These are phyloP conservation scores for Penicillium antarcticum DNA, from an alignment of 495 filamentous ascomycete genomes.

Conservation along the genomic window DNA sequence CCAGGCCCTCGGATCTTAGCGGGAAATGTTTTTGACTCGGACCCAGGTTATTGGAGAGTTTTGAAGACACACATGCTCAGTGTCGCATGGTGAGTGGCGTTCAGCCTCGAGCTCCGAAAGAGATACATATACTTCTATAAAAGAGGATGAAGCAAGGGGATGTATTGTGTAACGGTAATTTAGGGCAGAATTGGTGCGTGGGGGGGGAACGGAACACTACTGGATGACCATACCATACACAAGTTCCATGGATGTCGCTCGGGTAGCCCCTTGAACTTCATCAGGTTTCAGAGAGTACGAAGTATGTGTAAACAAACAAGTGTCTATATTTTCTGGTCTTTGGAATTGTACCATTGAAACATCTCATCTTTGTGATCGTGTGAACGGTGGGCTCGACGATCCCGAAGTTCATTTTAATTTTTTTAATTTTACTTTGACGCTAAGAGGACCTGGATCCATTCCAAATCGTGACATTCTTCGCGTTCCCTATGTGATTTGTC, in stretches of 20 bases:
- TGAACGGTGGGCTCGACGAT: conserved; percentile 24
- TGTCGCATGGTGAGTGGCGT: conserved; percentile 12
- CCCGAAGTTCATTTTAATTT: conserved; percentile 26
- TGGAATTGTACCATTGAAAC: neutral
- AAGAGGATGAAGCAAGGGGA: conserved; percentile 10
- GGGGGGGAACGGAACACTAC: neutral
- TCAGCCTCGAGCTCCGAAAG: conserved; percentile 21
- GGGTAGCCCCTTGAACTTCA: conserved; percentile 15
- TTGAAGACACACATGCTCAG: neutral
- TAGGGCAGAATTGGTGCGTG: neutral
- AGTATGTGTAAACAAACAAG: neutral
- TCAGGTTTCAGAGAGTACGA: neutral
- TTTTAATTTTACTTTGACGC: conserved; percentile 9
- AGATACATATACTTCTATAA: neutral
- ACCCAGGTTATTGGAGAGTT: no score
- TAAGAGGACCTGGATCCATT: conserved; percentile 9
- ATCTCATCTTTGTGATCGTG: neutral
- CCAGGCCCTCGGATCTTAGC: conserved; percentile 16
- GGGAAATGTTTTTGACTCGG: neutral
- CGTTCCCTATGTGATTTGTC: conserved; percentile 20
- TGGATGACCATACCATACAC: conserved; percentile 1
- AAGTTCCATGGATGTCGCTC: conserved; percentile 17
- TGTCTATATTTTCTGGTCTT: no score
- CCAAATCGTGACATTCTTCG: conserved; percentile 10
- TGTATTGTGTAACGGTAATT: neutral